Evolutionary conservation across 352 stramenopile species (phyloP).

Genomic region (Phytophthora tentaculata): DNA sequence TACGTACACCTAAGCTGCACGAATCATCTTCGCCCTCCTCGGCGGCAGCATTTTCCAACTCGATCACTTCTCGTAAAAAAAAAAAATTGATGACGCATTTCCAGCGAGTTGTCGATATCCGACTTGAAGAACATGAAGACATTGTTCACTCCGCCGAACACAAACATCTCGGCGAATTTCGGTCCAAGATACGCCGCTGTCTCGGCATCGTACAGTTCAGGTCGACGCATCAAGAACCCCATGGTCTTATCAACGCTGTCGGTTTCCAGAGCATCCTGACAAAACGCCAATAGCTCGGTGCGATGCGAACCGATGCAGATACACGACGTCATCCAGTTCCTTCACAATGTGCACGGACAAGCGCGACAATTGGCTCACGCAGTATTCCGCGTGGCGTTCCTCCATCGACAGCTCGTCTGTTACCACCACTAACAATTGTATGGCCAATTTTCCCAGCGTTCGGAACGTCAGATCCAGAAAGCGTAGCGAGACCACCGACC

Average conservation of each 20-base stretch:
- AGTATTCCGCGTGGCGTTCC: conserved; percentile 58
- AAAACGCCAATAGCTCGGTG: conserved; percentile 57
- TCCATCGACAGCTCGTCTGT: conserved; percentile 41
- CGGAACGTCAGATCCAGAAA: conserved; percentile 72
- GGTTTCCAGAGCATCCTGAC: conserved; percentile 60
- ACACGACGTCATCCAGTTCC: conserved; percentile 68
- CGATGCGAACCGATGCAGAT: conserved; percentile 54
- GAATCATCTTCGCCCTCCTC: conserved; percentile 40
- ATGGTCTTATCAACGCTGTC: conserved; percentile 77
- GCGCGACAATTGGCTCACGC: conserved; percentile 54
- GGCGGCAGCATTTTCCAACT: conserved; percentile 48
- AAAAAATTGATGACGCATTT: conserved; percentile 67
- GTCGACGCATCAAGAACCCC: conserved; percentile 59
- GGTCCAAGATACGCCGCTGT: conserved; percentile 47
- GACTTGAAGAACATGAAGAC: conserved; percentile 71
- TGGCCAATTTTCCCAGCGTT: conserved; percentile 71
- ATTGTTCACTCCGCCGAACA: conserved; percentile 51
- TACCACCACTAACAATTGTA: conserved; percentile 67
- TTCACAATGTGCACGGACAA: conserved; percentile 78
- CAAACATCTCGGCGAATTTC: conserved; percentile 72
- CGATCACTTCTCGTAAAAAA: conserved; percentile 74
- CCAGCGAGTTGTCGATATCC: conserved; percentile 47
- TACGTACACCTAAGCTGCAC: conserved; percentile 40
- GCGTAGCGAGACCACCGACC: conserved; percentile 54
- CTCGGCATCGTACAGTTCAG: conserved; percentile 58